phyloP scores from a whole-genome alignment of 2,329 filamentous ascomycete species.

The Ramularia endophylla region DNA sequence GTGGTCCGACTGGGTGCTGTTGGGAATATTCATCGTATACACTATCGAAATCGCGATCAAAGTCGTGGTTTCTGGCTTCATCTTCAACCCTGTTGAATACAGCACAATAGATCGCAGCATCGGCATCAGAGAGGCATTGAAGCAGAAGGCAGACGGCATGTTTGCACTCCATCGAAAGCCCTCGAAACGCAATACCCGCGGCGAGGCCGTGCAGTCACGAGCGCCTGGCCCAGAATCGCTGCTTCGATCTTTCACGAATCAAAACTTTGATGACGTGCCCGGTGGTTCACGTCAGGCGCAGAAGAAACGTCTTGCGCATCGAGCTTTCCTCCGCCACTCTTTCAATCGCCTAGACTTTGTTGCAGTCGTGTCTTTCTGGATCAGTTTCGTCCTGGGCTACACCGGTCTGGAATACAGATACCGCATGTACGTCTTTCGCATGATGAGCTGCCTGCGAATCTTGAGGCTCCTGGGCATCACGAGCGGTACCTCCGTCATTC shows the following conservation, averaged over 20 bases:
- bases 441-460: constrained; percentile 94
- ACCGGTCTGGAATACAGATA: constrained; percentile 61
- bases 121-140: constrained; percentile 66
- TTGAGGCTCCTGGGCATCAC: constrained; percentile 85
- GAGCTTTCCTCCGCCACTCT: constrained; percentile 88
- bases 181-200: constrained; percentile 48
- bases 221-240: constrained; percentile 25
- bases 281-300: constrained; percentile 69
- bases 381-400: constrained; percentile 70
- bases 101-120: constrained; percentile 78
- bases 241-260: constrained; percentile 33
- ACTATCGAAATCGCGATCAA: constrained; percentile 78
- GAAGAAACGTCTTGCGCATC: constrained; percentile 75
- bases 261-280: constrained; percentile 41
- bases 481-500: constrained; percentile 88
- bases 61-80: constrained; percentile 86
- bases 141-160: constrained; percentile 68
- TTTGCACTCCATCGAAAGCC: constrained; percentile 76
- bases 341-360: constrained; percentile 96
- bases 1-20: constrained; percentile 71
- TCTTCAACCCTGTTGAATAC: constrained; percentile 86
- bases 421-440: constrained; percentile 85
- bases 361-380: constrained; percentile 92
- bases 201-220: constrained; percentile 10
- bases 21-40: constrained; percentile 82